Conservation (phyloP, 164 flowering plant genomes). For the Paratinospora sagittata region DNA sequence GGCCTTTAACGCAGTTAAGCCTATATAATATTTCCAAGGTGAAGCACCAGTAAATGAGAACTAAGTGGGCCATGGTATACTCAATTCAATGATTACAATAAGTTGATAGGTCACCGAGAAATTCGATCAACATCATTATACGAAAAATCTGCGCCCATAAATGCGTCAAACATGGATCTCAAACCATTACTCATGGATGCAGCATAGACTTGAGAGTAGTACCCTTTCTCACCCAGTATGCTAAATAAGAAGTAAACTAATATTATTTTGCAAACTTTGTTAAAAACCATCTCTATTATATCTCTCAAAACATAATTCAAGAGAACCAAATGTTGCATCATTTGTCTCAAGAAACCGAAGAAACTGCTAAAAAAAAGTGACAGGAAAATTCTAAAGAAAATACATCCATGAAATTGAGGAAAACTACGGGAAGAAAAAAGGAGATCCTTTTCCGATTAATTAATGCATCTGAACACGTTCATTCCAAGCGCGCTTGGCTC, state of each 20-base stretch:
- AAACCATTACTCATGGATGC: conserved; percentile 2
- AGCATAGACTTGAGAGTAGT: not conserved
- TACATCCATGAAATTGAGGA: conserved; percentile 18
- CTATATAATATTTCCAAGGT: conserved; percentile 16
- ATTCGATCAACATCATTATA: conserved; percentile 1
- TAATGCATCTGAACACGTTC: conserved; percentile 26
- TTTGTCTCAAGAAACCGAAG: conserved; percentile 14
- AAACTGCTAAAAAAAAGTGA: conserved; percentile 14
- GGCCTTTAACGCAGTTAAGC: conserved; percentile 11
- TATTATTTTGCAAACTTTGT: not conserved
- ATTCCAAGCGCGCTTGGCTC: conserved; percentile 24
- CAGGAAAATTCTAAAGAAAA: conserved; percentile 9
- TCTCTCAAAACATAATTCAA: conserved; percentile 9
- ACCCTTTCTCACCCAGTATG: not conserved
- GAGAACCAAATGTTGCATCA: not conserved
- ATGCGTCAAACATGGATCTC: conserved; percentile 9
- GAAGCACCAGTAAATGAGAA: conserved; percentile 15
- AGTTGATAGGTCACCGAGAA: not conserved
- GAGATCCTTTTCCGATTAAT: conserved; percentile 20
- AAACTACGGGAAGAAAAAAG: conserved; percentile 9
- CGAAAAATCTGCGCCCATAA: conserved; percentile 4
- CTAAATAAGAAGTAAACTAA: not conserved
- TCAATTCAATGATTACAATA: conserved; percentile 6
- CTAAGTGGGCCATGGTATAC: not conserved
- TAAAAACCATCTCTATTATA: conserved; percentile 12